A percentile compares a stretch with the other conserved stretches of the same genome.
Evolutionary conservation across 2,329 filamentous ascomycete genomes (phyloP).

Genomic region (Aspergillus cejpii): DNA sequence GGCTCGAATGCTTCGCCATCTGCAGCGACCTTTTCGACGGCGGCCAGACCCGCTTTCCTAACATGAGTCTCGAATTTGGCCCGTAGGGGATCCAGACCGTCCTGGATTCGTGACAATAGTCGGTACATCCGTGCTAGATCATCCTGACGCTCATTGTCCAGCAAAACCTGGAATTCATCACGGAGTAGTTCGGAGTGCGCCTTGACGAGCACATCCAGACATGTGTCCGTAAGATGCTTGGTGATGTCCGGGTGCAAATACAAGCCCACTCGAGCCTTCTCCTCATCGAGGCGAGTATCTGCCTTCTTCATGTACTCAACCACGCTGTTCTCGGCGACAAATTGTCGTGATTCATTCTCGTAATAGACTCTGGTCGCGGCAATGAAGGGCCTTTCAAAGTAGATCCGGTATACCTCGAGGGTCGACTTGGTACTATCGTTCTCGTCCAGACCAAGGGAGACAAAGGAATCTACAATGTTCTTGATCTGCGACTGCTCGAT

Average conservation of each 20-base stretch:
- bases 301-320: constrained; percentile 99
- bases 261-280: constrained; percentile 86
- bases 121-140: constrained; percentile 97
- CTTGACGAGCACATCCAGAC: constrained; percentile 81
- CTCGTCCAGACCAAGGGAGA: constrained; percentile 90
- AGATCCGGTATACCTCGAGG: constrained; percentile 84
- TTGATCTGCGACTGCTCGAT: constrained; percentile 97
- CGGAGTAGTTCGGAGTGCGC: constrained; percentile 79
- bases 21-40: constrained; percentile 82
- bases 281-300: constrained; percentile 77
- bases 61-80: constrained; percentile 88
- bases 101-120: constrained; percentile 78
- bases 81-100: constrained; percentile 82
- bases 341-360: constrained; percentile 83
- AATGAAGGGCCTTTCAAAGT: constrained; percentile 91
- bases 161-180: constrained; percentile 89
- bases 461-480: constrained; percentile 91
- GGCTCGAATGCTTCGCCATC: constrained; percentile 88
- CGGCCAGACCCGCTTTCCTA: constrained; percentile 75
- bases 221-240: constrained; percentile 72
- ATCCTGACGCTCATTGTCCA: constrained; percentile 90
- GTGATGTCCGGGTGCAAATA: constrained; percentile 91
- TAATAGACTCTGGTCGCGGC: constrained; percentile 80
- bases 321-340: constrained; percentile 92
- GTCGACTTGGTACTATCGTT: constrained; percentile 89